These are phyloP conservation scores for Brachypodium distachyon DNA, from an alignment of 202 grass and related monocot genomes.

Conservation along the genomic window DNA sequence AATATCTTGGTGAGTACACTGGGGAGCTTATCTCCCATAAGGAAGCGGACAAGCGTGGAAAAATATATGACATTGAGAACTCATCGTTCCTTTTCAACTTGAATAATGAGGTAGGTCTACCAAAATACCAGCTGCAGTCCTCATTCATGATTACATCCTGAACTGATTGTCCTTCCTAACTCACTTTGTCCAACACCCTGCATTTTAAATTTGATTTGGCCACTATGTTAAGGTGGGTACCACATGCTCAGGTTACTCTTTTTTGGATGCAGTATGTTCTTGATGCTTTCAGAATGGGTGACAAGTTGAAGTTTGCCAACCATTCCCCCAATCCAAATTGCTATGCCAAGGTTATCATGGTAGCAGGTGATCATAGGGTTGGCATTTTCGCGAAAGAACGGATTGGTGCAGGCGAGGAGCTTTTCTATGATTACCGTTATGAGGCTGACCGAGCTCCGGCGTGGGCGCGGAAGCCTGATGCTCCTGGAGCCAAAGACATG, in stretches of 20 bases:
- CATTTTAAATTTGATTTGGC: neutral
- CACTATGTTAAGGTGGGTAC: neutral
- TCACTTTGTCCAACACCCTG: neutral
- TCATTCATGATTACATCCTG: neutral
- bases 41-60: conserved; percentile 94
- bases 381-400: conserved; percentile 99
- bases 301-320: conserved; percentile 98
- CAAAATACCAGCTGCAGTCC: neutral
- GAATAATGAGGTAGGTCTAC: conserved; percentile 75
- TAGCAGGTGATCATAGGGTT: conserved; percentile 86
- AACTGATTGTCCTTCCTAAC: neutral
- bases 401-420: conserved; percentile 71
- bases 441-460: conserved; percentile 78
- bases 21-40: conserved; percentile 92
- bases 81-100: conserved; percentile 97
- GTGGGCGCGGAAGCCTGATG: conserved; percentile 91
- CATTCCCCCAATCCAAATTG: conserved; percentile 95
- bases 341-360: conserved; percentile 98
- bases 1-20: conserved; percentile 95
- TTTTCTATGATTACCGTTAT: conserved; percentile 93
- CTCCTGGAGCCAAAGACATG: conserved; percentile 48
- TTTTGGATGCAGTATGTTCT: conserved; percentile 78
- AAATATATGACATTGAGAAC: conserved; percentile 96
- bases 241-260: neutral
- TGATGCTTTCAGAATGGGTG: conserved; percentile 90